Percentiles rank a stretch among this genome's conserved stretches.
phyloP scores from a whole-genome alignment of 2,329 filamentous ascomycete genomes.

The Tolypocladium ovalisporum region DNA sequence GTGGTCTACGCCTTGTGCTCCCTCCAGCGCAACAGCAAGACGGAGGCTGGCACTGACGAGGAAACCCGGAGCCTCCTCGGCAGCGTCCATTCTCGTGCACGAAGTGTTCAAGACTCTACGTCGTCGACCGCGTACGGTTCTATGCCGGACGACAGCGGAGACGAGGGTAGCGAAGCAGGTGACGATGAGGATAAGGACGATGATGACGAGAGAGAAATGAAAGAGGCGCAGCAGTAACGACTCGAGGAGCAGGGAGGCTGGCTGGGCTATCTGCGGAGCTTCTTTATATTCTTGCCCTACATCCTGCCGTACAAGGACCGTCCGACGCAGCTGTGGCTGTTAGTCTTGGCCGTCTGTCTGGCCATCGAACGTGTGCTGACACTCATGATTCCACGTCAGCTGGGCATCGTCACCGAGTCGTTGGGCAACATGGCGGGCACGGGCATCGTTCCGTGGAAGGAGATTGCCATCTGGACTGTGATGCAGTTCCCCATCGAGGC shows the following conservation, averaged over 20 bases:
- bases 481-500: constrained; percentile 6
- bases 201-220: constrained; percentile 9
- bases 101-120: background rate
- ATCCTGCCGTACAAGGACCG: constrained; percentile 18
- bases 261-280: constrained; percentile 18
- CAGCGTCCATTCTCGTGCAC: background rate
- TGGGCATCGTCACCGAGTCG: constrained; percentile 19
- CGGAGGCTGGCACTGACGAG: background rate
- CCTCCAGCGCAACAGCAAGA: background rate
- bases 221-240: constrained; percentile 12
- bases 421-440: constrained; percentile 9
- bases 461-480: constrained; percentile 9
- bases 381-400: constrained; percentile 19
- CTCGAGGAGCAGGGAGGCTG: constrained; percentile 19
- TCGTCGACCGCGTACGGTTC: constrained; percentile 3
- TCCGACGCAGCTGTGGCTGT: constrained; percentile 17
- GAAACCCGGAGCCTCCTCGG: constrained; percentile 2
- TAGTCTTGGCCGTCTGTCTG: constrained; percentile 13
- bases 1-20: background rate
- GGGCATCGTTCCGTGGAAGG: constrained; percentile 9
- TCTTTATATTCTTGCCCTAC: constrained; percentile 18
- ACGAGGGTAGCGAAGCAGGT: constrained; percentile 1
- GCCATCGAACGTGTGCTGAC: constrained; percentile 13
- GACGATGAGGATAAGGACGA: constrained; percentile 7
- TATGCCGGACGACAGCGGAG: constrained; percentile 2